Conservation (phyloP, 768 basidiomycete genomes). For the Boletus patriciae region DNA sequence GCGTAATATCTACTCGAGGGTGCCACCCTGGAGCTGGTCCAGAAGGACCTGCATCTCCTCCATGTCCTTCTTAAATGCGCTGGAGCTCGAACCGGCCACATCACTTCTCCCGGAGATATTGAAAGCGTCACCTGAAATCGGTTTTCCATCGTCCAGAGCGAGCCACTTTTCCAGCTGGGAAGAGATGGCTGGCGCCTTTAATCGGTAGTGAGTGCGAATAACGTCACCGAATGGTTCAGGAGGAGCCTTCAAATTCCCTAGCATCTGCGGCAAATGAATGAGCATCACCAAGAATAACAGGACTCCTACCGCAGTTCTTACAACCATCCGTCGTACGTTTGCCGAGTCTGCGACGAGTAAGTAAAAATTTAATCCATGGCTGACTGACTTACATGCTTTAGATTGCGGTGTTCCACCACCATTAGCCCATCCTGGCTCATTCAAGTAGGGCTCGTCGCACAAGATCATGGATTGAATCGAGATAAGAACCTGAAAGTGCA, state of each 20-base stretch:
- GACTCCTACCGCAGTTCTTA: slow-evolving; percentile 72
- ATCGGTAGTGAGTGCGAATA: slow-evolving; percentile 85
- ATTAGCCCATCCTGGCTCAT: slow-evolving; percentile 86
- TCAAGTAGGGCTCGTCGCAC: slow-evolving; percentile 88
- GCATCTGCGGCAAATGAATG: slow-evolving; percentile 54
- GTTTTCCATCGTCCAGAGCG: slow-evolving; percentile 67
- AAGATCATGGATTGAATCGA: slow-evolving; percentile 97
- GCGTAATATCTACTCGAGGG: slow-evolving; percentile 15
- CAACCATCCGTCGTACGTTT: slow-evolving; percentile 90
- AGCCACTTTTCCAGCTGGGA: slow-evolving; percentile 82
- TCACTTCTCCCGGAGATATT: slow-evolving; percentile 37
- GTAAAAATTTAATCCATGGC: neutral
- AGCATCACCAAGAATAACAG: slow-evolving; percentile 3
- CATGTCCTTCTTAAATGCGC: slow-evolving; percentile 67
- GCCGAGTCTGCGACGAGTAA: slow-evolving; percentile 64
- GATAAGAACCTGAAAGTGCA: slow-evolving; percentile 60
- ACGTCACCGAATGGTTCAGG: slow-evolving; percentile 86
- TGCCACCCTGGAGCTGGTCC: slow-evolving; percentile 41
- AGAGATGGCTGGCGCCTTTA: slow-evolving; percentile 72
- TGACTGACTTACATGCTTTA: slow-evolving; percentile 59
- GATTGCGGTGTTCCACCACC: slow-evolving; percentile 74
- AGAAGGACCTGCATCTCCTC: slow-evolving; percentile 67
- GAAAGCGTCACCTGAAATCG: slow-evolving; percentile 57
- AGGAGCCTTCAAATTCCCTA: slow-evolving; percentile 76
- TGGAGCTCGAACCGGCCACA: slow-evolving; percentile 48